phyloP scores from a whole-genome alignment of 306 rosid species.

The Malus sylvestris region DNA sequence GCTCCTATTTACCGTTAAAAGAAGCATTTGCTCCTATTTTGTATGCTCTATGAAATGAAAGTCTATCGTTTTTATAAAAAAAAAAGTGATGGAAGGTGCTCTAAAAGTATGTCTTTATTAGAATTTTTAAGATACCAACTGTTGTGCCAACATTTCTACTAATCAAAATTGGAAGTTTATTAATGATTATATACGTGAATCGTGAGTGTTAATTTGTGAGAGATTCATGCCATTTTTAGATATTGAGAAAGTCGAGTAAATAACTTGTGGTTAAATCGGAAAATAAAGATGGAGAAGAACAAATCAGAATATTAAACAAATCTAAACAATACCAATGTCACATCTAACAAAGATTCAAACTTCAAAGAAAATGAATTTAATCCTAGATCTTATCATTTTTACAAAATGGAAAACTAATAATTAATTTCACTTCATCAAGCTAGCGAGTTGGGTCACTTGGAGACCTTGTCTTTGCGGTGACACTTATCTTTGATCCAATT shows the following conservation, averaged over 20 bases:
- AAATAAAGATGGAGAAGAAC: background rate
- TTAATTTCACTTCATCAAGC: background rate
- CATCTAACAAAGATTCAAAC: background rate
- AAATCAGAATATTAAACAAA: background rate
- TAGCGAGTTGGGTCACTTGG: conserved; percentile 34
- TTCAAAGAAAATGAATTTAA: background rate
- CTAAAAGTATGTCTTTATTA: no score
- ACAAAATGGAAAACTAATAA: conserved; percentile 1
- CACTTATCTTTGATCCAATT: conserved; percentile 67
- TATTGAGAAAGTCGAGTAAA: no score
- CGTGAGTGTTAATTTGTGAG: background rate
- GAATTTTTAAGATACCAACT: no score
- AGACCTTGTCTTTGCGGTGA: conserved; percentile 37
- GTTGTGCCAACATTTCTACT: no score
- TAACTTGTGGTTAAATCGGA: background rate
- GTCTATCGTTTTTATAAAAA: no score
- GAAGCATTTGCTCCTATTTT: no score
- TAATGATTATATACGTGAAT: background rate
- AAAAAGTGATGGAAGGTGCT: no score
- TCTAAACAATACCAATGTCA: background rate
- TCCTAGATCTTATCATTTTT: background rate
- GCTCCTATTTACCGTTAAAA: no score
- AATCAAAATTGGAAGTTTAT: background rate
- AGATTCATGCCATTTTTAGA: no score
- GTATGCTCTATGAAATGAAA: no score